Conservation (phyloP, 257 asterid genomes). For the Striga asiatica region DNA sequence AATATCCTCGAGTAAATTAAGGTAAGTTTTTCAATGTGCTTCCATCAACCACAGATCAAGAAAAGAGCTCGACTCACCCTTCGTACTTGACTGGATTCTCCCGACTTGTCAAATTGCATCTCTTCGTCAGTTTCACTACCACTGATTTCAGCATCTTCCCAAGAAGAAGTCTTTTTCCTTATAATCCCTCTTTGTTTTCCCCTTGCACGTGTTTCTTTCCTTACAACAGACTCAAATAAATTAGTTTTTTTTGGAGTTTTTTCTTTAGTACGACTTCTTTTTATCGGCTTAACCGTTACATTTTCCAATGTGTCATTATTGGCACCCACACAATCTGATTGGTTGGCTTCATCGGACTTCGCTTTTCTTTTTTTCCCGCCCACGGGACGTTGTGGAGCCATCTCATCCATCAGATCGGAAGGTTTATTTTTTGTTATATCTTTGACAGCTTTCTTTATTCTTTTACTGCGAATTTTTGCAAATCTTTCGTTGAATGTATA, state of each 20-base stretch:
- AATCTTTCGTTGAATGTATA: conserved; percentile 88
- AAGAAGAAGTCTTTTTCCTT: conserved; percentile 22
- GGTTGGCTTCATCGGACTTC: conserved; percentile 22
- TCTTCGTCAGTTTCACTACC: conserved; percentile 28
- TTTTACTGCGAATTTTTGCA: conserved; percentile 90
- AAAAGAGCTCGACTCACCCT: conserved; percentile 37
- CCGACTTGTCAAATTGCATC: conserved; percentile 20
- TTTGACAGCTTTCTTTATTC: conserved; percentile 82
- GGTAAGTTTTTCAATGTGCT: too few relatives aligned
- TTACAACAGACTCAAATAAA: too few relatives aligned
- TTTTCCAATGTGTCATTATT: conserved; percentile 12
- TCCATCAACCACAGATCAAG: background rate
- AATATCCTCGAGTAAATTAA: too few relatives aligned
- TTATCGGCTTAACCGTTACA: conserved; percentile 24
- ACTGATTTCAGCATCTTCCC: conserved; percentile 20
- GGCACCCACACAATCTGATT: conserved; percentile 18
- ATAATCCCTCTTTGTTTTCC: conserved; percentile 32
- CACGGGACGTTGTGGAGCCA: conserved; percentile 27
- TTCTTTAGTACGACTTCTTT: conserved; percentile 24
- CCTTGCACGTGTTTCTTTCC: conserved; percentile 19
- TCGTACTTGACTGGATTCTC: conserved; percentile 39
- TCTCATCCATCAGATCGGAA: conserved; percentile 33
- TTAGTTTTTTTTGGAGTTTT: conserved; percentile 18
- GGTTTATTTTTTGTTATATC: conserved; percentile 55
- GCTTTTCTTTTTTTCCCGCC: conserved; percentile 39